These are phyloP conservation scores for Ceratocystiopsis brevicomis DNA, from an alignment of 2,329 filamentous ascomycete species.

Conservation along the genomic window DNA sequence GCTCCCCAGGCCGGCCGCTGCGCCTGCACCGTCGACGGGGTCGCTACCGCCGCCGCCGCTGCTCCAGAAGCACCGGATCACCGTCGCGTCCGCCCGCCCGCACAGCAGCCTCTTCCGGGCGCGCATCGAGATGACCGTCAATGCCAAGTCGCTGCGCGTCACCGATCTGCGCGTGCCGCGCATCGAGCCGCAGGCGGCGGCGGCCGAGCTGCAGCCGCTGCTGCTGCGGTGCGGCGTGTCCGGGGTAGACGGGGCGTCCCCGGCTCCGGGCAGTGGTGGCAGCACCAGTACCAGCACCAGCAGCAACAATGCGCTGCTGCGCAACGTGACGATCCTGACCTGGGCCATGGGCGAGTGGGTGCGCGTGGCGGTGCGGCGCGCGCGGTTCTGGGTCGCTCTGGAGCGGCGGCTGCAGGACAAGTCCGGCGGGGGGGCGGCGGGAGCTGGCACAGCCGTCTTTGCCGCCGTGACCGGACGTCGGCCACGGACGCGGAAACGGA, in stretches of 20 bases:
- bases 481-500: constrained; percentile 5
- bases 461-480: neutral
- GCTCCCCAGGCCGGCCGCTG: constrained; percentile 14
- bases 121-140: constrained; percentile 37
- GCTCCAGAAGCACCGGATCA: constrained; percentile 37
- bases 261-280: constrained; percentile 9
- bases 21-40: neutral
- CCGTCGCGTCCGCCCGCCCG: constrained; percentile 24
- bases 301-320: constrained; percentile 24
- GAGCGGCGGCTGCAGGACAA: constrained; percentile 25
- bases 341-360: constrained; percentile 56
- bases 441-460: constrained; percentile 10
- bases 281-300: constrained; percentile 8
- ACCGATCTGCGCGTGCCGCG: constrained; percentile 31
- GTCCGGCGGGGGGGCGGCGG: constrained; percentile 15
- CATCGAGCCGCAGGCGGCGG: constrained; percentile 36
- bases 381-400: constrained; percentile 41
- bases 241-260: constrained; percentile 11
- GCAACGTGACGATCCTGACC: constrained; percentile 39
- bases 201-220: constrained; percentile 37
- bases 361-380: constrained; percentile 38
- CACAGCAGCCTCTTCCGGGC: constrained; percentile 39
- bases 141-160: constrained; percentile 32
- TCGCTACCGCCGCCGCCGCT: constrained; percentile 10
- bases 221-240: constrained; percentile 16